Evolutionary conservation across 345 rosid species (phyloP).

Genomic region (Salix purpurea): DNA sequence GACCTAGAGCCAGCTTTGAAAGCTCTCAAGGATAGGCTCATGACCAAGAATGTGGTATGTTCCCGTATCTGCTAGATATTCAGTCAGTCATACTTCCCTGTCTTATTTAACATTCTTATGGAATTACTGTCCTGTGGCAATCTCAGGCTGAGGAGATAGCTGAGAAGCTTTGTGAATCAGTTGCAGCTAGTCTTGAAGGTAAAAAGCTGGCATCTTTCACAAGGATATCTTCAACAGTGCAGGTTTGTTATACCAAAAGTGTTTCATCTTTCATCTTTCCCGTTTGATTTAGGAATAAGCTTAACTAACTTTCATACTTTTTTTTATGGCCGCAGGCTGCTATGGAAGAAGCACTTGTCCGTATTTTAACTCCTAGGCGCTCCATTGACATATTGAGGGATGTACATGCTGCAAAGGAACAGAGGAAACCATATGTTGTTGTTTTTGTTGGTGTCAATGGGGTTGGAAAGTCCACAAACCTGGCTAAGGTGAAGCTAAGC

Average conservation of each 20-base stretch:
- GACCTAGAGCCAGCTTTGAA: constrained; percentile 92
- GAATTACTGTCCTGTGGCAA: constrained; percentile 3
- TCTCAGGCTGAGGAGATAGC: constrained; percentile 97
- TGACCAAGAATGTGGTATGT: constrained; percentile 99
- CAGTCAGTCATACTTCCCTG: background rate
- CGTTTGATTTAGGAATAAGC: background rate
- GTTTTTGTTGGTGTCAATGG: constrained; percentile 99
- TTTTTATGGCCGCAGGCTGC: constrained; percentile 57
- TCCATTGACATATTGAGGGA: constrained; percentile 94
- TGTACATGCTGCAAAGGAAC: constrained; percentile 90
- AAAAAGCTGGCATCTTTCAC: constrained; percentile 95
- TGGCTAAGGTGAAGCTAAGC: constrained; percentile 61
- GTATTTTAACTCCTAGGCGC: constrained; percentile 94
- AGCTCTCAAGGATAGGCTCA: constrained; percentile 94
- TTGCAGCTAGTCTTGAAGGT: constrained; percentile 92
- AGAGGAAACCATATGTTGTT: constrained; percentile 83
- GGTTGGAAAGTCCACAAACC: constrained; percentile 96
- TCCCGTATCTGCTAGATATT: background rate
- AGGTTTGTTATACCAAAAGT: constrained; percentile 41
- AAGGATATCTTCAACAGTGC: constrained; percentile 92
- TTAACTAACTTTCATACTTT: background rate
- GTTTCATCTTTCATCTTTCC: background rate
- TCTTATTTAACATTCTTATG: constrained; percentile 1
- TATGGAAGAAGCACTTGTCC: constrained; percentile 95
- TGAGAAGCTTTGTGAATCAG: constrained; percentile 97